Evolutionary conservation across 495 filamentous ascomycete species (phyloP), one percentile per base, ranked within the genome.

Genomic region (Neurospora sp.): DNA sequence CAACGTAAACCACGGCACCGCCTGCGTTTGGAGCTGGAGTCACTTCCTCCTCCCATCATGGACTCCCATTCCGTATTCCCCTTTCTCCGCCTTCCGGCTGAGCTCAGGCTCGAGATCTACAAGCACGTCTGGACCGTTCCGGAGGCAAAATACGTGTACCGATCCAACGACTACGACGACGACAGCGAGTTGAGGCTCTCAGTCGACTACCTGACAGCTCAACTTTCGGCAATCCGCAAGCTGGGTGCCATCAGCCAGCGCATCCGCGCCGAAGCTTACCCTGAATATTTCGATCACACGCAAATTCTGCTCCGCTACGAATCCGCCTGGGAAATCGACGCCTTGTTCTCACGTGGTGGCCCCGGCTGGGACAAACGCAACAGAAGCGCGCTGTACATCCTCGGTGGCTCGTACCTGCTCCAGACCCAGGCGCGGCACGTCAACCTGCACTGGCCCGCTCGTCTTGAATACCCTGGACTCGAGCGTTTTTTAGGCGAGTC

Each of bases 391-490:
- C 46, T 54, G 46, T 27, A 27, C 10, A 54, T 54, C 0, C 0
- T 54, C 46, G 2, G 20, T 0, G 0, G 46, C 10, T 54, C 46
- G 20, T 54, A 54, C 2, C 20, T 23, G 20, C 20, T 54, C 2
- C 46, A 54, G 20, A 54, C 46, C 20, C 46, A 54, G 4, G 46
- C 20, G 46, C n/a, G 10, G 3, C 46, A 54, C 46, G 46, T 54
- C 46, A 2, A 14, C n/a, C 20, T 23, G n/a, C 10, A 54, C 20
- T 54, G 46, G 46, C 46, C 10, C 10, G 44, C 44, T 49, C 44
- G n/a, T 12, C 0, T 1, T n/a, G 18, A 5, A n/a, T 0, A n/a
- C 0, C 11, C 4, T 40, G 39, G 0, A 14, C 12, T 40, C 39
- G 11, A 14, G 39, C 0, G 1, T 0, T 5, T 40, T 14, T 2